Evolutionary conservation across 129 eudicot genomes (phyloP).

Genomic region (Mikania micrantha): DNA sequence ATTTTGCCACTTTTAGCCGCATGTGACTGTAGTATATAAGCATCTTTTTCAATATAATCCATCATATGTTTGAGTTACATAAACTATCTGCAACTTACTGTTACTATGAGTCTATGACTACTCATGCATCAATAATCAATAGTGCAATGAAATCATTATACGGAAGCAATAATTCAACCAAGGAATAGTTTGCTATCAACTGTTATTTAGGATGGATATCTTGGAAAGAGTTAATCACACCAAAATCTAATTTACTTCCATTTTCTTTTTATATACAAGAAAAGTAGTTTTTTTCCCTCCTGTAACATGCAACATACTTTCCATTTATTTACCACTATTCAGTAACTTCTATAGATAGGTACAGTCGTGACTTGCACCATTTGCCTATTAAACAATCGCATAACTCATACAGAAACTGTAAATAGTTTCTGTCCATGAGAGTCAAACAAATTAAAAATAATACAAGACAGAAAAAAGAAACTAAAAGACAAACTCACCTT

Average conservation of each 20-base stretch:
- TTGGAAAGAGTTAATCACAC: neutral
- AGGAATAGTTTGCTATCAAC: neutral
- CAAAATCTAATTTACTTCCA: neutral
- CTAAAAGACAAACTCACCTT: slow-evolving; percentile 41
- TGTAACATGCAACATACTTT: neutral
- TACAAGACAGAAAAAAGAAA: neutral
- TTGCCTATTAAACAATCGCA: too few relatives aligned
- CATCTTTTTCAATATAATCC: neutral
- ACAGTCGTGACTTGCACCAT: neutral
- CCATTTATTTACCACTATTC: neutral
- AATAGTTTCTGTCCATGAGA: neutral
- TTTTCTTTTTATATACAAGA: neutral
- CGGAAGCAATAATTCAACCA: neutral
- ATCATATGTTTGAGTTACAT: neutral
- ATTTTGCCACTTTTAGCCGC: neutral
- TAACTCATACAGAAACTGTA: neutral
- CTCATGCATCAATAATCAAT: neutral
- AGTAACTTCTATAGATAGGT: neutral
- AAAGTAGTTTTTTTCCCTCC: neutral
- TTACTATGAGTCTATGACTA: neutral
- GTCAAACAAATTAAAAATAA: neutral
- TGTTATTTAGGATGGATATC: neutral
- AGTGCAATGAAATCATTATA: neutral
- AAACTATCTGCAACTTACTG: neutral
- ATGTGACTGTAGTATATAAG: neutral